Evolutionary conservation across 2,329 filamentous ascomycete genomes (phyloP).

Genomic region (Colletotrichum sp.): DNA sequence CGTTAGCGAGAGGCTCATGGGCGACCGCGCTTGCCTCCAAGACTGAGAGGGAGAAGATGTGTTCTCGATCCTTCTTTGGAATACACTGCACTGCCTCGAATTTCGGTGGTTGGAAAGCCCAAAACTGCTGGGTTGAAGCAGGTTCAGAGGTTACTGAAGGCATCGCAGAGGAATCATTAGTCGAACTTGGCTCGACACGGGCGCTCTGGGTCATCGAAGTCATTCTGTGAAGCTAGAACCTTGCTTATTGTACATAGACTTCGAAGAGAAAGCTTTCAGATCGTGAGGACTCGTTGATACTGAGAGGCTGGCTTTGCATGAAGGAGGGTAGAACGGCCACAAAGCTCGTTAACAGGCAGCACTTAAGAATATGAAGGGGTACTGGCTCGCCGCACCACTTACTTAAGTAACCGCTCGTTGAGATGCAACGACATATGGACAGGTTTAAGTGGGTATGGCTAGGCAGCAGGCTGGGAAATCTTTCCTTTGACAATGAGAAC

Average conservation of each 20-base stretch:
- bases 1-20: not conserved
- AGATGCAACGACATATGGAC: too few species aligned
- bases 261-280: not conserved
- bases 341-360: too few species aligned
- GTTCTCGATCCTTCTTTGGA: not conserved
- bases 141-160: not conserved
- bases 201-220: not conserved
- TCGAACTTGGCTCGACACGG: not conserved
- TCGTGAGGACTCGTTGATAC: not conserved
- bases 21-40: not conserved
- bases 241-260: not conserved
- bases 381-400: too few species aligned
- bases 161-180: accelerated
- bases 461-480: too few species aligned
- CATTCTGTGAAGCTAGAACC: not conserved
- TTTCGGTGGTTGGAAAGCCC: not conserved
- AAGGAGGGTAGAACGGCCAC: too few species aligned
- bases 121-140: accelerated
- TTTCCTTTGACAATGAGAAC: too few species aligned
- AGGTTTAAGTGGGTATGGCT: too few species aligned
- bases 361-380: too few species aligned
- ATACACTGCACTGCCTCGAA: not conserved
- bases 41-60: not conserved
- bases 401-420: too few species aligned
- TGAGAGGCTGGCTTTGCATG: too few species aligned